Base-by-base conservation (phyloP, 148 eudicot genomes). In the Chenopodium suecicum region DNA sequence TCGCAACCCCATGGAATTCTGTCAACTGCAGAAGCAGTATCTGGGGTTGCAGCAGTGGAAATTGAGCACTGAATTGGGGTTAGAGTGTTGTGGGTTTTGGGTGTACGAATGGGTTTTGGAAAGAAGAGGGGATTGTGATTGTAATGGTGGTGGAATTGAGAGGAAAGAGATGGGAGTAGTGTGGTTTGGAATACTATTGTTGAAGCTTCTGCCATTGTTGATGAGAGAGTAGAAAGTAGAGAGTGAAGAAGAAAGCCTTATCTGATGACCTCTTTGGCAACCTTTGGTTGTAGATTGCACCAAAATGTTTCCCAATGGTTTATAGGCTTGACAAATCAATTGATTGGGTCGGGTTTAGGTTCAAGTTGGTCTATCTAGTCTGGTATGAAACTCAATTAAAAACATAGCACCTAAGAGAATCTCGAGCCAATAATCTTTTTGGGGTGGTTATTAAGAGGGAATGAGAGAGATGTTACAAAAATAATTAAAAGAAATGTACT, bases 1-100 rank as follows among this genome's bases (percentile, higher is more conserved):
- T 96, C 99, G 79, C 98, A 96, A 0, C 98, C 99, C 99, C 99
- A 96, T 1, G 86, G 85, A 3, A 96, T 88, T 77, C 54, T 64
- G 2, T 72, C 79, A 2, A 54, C 8, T 41, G 44, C 46, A 12
- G 60, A 11, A 60, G 19, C 5, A 17, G 20, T 12, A 25, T 16
- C 16, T 17, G 81, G 16, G 27, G 70, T 29, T 0, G 64, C 62
- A 7, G 83, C 41, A n/a, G 92, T 79, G 3, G 91, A 83, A 83
- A 90, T 70, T 62, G 90, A 86, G 87, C 91, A 89, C 66, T 85
- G 83, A 65, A 87, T 71, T 13, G 27, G 73, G 66, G 82, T 1
- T 16, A 17, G 4, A 16, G 22, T 7, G 11, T 10, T 47, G 14
- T 37, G 80, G 16, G 72, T 50, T 77, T 71, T 47, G 65, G 68